A percentile compares a stretch with the other conserved stretches of the same genome.
phyloP scores from a whole-genome alignment of 306 rosid genomes.

The Acmispon strigosus region DNA sequence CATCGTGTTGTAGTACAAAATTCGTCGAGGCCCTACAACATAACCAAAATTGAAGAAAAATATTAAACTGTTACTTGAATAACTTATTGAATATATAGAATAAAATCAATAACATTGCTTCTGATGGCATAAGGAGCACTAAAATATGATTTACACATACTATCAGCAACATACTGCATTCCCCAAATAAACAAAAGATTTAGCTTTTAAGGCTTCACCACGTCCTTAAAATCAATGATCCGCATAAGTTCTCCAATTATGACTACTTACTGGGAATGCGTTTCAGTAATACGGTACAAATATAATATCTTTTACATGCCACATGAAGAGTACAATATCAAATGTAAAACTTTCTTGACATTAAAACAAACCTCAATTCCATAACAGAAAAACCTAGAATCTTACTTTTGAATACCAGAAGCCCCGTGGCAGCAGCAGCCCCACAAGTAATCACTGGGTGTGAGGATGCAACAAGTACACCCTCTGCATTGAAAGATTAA shows the following conservation, averaged over 20 bases:
- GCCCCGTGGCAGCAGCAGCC: conserved; percentile 54
- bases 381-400: neutral
- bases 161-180: neutral
- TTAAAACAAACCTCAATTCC: neutral
- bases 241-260: neutral
- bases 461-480: conserved; percentile 60
- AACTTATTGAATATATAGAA: neutral
- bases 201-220: neutral
- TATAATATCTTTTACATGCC: neutral
- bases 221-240: neutral
- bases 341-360: neutral
- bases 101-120: neutral
- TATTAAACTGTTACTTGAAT: neutral
- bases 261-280: neutral
- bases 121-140: neutral
- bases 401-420: conserved; percentile 60
- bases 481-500: conserved; percentile 45
- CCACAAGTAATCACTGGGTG: conserved; percentile 66
- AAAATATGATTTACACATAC: neutral
- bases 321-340: neutral
- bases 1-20: conserved; percentile 60
- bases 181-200: neutral
- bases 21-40: conserved; percentile 66
- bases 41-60: conserved; percentile 16
- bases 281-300: neutral